Evolutionary conservation across 805 yeast genomes (phyloP).

Genomic region (Ogataea nitratoaversa): DNA sequence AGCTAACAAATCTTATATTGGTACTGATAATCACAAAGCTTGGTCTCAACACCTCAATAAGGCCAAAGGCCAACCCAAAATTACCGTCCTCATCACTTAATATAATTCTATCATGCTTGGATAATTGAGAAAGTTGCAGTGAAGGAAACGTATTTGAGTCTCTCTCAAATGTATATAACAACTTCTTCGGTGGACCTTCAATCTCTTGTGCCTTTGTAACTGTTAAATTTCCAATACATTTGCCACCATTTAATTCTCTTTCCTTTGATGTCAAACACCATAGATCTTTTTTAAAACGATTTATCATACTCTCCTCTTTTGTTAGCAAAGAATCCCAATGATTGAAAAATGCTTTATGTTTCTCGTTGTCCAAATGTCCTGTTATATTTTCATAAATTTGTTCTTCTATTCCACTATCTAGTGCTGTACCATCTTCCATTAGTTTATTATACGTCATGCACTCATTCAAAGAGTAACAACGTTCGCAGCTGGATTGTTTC

Average conservation of each 20-base stretch:
- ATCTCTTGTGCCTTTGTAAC: slow-evolving; percentile 33
- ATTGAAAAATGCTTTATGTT: slow-evolving; percentile 52
- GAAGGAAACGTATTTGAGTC: slow-evolving; percentile 13
- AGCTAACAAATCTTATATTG: slow-evolving; percentile 44
- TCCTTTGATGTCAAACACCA: slow-evolving; percentile 59
- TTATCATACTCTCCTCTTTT: slow-evolving; percentile 63
- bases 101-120: slow-evolving; percentile 57
- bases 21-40: slow-evolving; percentile 46
- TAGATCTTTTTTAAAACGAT: slow-evolving; percentile 53
- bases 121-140: slow-evolving; percentile 42
- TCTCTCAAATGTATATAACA: slow-evolving; percentile 48
- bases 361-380: slow-evolving; percentile 38
- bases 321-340: slow-evolving; percentile 74
- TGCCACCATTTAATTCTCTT: slow-evolving; percentile 59
- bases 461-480: slow-evolving; percentile 49
- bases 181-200: slow-evolving; percentile 22
- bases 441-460: slow-evolving; percentile 68
- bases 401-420: slow-evolving; percentile 46
- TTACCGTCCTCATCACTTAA: slow-evolving; percentile 81
- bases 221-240: slow-evolving; percentile 49
- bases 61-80: slow-evolving; percentile 67
- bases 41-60: slow-evolving; percentile 40
- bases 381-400: slow-evolving; percentile 48
- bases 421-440: slow-evolving; percentile 53
- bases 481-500: slow-evolving; percentile 52